These are phyloP conservation scores for Monosporascus cannonballus DNA, from an alignment of 2,329 filamentous ascomycete species.

Conservation along the genomic window DNA sequence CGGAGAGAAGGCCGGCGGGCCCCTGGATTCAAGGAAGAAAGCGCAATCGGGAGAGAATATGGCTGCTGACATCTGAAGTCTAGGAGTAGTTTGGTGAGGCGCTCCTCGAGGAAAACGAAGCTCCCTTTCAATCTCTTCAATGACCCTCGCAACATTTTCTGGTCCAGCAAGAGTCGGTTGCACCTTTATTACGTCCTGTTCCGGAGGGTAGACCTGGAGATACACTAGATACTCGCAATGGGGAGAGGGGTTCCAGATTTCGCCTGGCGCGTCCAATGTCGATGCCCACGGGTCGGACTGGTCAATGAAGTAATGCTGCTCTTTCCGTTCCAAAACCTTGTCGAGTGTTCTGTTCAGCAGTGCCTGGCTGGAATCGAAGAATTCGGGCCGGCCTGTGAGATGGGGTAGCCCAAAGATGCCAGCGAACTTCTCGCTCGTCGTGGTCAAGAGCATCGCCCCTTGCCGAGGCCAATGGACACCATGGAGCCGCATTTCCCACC, in stretches of 20 bases:
- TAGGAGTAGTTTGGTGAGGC: conserved; percentile 48
- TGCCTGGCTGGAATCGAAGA: conserved; percentile 51
- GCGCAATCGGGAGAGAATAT: conserved; percentile 64
- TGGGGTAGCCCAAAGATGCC: conserved; percentile 88
- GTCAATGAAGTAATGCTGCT: conserved; percentile 48
- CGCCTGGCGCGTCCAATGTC: conserved; percentile 54
- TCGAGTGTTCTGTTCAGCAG: conserved; percentile 70
- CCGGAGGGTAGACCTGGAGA: conserved; percentile 64
- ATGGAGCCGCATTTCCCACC: conserved; percentile 73
- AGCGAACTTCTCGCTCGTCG: conserved; percentile 90
- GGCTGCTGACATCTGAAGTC: conserved; percentile 55
- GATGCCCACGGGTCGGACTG: conserved; percentile 72
- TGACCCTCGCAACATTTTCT: conserved; percentile 32
- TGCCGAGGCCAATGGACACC: conserved; percentile 82
- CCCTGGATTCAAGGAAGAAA: conserved; percentile 60
- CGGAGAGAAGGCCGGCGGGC: conserved; percentile 49
- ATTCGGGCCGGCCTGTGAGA: conserved; percentile 56
- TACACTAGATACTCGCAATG: conserved; percentile 89
- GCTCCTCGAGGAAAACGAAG: conserved; percentile 56
- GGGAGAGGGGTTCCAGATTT: conserved; percentile 54
- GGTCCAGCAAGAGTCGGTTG: conserved; percentile 25
- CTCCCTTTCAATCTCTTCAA: conserved; percentile 55
- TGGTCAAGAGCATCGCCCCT: conserved; percentile 75
- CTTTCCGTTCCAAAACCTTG: conserved; percentile 59
- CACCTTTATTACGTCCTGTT: conserved; percentile 30